Evolutionary conservation across 148 eudicot genomes (phyloP).

Genomic region (Spergularia bocconei): DNA sequence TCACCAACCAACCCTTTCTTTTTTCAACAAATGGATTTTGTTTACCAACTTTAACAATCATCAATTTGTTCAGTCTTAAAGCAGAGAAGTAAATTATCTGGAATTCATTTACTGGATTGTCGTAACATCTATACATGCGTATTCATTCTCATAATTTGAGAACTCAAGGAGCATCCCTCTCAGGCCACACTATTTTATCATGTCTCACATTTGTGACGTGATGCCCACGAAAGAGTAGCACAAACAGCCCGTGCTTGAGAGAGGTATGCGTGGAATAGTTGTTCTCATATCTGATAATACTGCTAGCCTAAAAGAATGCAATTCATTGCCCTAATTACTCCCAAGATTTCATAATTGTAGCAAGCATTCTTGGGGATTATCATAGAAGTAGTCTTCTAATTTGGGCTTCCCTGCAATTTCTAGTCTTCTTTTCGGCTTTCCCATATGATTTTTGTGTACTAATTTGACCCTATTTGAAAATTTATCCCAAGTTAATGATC

Average conservation of each 20-base stretch:
- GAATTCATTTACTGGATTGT: neutral
- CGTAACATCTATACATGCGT: neutral
- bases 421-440: conserved; percentile 38
- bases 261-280: too few species aligned
- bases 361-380: conserved; percentile 64
- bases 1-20: neutral
- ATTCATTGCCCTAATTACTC: neutral
- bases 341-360: neutral
- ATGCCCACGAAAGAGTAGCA: neutral
- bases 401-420: conserved; percentile 50
- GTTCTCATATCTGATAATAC: neutral
- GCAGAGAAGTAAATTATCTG: too few species aligned
- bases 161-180: neutral
- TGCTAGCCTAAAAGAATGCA: neutral
- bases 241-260: too few species aligned
- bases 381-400: conserved; percentile 60
- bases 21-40: neutral
- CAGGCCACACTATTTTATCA: neutral
- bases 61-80: neutral
- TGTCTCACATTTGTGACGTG: neutral
- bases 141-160: neutral
- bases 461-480: conserved; percentile 45
- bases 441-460: conserved; percentile 49
- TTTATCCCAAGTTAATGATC: conserved; percentile 49
- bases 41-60: neutral